Base-by-base conservation (phyloP, 768 basidiomycete species). In the Suillus cothurnatus region DNA sequence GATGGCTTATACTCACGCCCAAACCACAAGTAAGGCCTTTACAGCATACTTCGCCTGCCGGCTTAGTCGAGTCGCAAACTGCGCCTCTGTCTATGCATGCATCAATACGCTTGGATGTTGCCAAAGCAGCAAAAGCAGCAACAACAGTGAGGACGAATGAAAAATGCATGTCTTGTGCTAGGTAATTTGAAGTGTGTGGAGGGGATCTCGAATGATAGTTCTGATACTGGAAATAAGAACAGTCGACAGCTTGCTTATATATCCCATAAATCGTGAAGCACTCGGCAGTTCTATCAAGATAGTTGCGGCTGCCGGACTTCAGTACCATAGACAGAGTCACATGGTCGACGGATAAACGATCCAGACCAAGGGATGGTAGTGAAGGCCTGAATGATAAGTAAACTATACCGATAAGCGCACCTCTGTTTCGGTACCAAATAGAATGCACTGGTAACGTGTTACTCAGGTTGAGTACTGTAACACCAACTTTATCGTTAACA, bases 1-100 rank as follows among this genome's bases (percentile, higher is more conserved):
- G 23, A 50, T 26, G 23, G 6, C 14, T 26, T 3, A 26, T 26
- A 50, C 49, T 50, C 49, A 50, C 49, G 26, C 49, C 49, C 14
- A 7, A 8, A 3, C 1, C 1, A 15, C 49, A 50, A 8, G 14
- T 15, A 15, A 50, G 1, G 49, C 49, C 49, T 15, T 6, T 0
- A 23, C 49, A 50, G 49, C 49, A 50, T 23, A 6, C 2, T 12
- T 47, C n/a, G 47, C 12, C n/a, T n/a, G 0, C 8, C 23, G 3
- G 0, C 7, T 7, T 9, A 17, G 15, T 52, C 26, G 26, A 4
- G 50, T 17, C 50, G 26, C 50, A 52, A 17, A 28, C 1, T 8
- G 15, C 15, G 17, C 4, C 0, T 11, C 0, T 0, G 0, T 4
- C 50, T 19, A 8, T 15, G 17, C 50, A 52, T 28, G 49, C 50